These are phyloP conservation scores for Remersonia thermophila DNA, from an alignment of 2,329 filamentous ascomycete species.

Conservation along the genomic window DNA sequence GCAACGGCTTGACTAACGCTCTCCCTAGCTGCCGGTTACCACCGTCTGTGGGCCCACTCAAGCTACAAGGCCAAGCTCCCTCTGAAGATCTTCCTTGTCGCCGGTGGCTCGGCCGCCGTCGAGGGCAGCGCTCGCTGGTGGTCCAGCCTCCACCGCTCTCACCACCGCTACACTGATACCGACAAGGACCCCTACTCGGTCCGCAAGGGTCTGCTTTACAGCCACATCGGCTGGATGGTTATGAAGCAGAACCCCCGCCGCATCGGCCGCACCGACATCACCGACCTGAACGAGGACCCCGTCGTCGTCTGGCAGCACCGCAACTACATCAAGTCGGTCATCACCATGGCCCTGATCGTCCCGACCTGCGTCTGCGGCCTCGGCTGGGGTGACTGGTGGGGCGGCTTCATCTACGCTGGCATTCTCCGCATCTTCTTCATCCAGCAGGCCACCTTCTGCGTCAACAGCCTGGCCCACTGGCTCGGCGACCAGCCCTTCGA, in stretches of 20 bases:
- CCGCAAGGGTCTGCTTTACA: slow-evolving; percentile 76
- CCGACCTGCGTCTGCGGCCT: slow-evolving; percentile 65
- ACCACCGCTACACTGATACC: slow-evolving; percentile 86
- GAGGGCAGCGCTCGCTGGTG: slow-evolving; percentile 84
- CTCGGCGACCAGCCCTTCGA: slow-evolving; percentile 87
- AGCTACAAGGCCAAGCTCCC: slow-evolving; percentile 68
- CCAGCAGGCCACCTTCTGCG: slow-evolving; percentile 85
- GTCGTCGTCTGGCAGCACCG: slow-evolving; percentile 82
- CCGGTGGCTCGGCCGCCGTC: slow-evolving; percentile 69
- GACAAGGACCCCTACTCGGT: slow-evolving; percentile 88
- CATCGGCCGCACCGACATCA: slow-evolving; percentile 77
- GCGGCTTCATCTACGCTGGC: slow-evolving; percentile 74
- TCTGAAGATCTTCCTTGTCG: slow-evolving; percentile 71
- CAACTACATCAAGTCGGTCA: slow-evolving; percentile 69
- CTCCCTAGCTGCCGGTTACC: slow-evolving; percentile 43
- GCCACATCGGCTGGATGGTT: slow-evolving; percentile 80
- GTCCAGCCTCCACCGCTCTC: slow-evolving; percentile 74
- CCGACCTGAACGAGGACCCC: slow-evolving; percentile 74
- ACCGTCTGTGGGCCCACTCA: slow-evolving; percentile 76
- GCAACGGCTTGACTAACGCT: slow-evolving; percentile 2
- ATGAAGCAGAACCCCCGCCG: slow-evolving; percentile 89
- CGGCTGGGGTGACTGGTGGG: slow-evolving; percentile 68
- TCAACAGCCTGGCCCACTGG: slow-evolving; percentile 86
- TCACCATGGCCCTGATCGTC: slow-evolving; percentile 65
- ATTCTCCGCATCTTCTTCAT: slow-evolving; percentile 83